Evolutionary conservation across 1,139 yeast genomes (phyloP).

Genomic region (Wickerhamiella infanticola): DNA sequence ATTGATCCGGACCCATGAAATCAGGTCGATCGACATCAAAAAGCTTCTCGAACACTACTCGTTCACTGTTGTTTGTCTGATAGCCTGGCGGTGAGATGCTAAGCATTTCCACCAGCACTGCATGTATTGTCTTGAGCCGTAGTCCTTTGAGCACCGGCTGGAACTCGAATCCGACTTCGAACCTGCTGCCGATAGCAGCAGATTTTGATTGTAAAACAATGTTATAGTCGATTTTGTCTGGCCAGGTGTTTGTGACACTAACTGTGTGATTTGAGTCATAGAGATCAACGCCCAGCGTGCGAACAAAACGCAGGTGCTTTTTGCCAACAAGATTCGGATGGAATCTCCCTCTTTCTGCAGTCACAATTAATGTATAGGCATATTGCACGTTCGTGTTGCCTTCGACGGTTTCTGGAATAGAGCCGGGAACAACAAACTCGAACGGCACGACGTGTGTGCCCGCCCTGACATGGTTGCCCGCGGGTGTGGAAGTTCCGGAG

Average conservation of each 20-base stretch:
- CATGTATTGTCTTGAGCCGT: conserved; percentile 51
- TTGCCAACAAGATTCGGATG: conserved; percentile 48
- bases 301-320: conserved; percentile 65
- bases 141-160: conserved; percentile 77
- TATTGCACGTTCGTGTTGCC: conserved; percentile 77
- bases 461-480: conserved; percentile 2
- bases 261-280: conserved; percentile 82
- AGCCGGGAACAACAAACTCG: conserved; percentile 71
- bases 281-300: conserved; percentile 80
- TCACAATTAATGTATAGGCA: conserved; percentile 64
- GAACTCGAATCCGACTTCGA: conserved; percentile 53
- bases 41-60: conserved; percentile 31
- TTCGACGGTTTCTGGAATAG: conserved; percentile 74
- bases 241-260: conserved; percentile 95
- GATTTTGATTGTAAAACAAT: conserved; percentile 80
- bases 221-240: conserved; percentile 79
- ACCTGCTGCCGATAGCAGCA: conserved; percentile 70
- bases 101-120: conserved; percentile 45
- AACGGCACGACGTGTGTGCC: conserved; percentile 93
- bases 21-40: conserved; percentile 24
- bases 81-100: conserved; percentile 19
- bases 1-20: conserved; percentile 33
- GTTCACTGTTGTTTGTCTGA: conserved; percentile 42
- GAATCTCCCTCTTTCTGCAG: conserved; percentile 71
- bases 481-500: neutral